Evolutionary conservation across 2,329 filamentous ascomycete genomes (phyloP).

Genomic region (Xylaria arbuscula): DNA sequence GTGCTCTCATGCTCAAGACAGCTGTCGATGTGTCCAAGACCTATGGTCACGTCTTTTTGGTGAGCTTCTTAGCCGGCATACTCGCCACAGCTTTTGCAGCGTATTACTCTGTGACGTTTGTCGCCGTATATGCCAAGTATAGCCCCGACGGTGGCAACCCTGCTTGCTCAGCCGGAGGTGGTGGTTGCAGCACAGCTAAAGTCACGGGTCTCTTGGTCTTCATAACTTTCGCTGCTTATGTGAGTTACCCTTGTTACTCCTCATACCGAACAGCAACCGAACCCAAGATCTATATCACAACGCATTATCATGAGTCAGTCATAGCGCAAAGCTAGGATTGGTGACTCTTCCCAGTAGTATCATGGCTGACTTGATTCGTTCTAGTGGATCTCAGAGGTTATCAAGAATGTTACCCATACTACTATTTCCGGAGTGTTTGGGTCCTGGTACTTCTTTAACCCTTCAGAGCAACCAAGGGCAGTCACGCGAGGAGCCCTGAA

Average conservation of each 20-base stretch:
- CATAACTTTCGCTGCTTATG: slow-evolving; percentile 87
- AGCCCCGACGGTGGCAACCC: slow-evolving; percentile 69
- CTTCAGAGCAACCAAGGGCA: slow-evolving; percentile 75
- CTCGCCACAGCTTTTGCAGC: slow-evolving; percentile 79
- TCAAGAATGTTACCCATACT: slow-evolving; percentile 93
- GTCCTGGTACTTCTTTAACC: slow-evolving; percentile 93
- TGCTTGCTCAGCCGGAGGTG: slow-evolving; percentile 63
- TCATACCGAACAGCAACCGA: neutral
- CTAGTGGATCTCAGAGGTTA: slow-evolving; percentile 82
- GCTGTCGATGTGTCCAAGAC: slow-evolving; percentile 85
- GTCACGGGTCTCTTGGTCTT: slow-evolving; percentile 89
- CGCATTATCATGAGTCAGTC: neutral
- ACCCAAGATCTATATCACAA: neutral
- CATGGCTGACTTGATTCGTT: slow-evolving; percentile 17
- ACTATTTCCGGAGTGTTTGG: slow-evolving; percentile 90
- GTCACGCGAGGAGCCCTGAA: slow-evolving; percentile 86
- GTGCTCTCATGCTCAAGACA: slow-evolving; percentile 87
- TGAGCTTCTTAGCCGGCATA: slow-evolving; percentile 85
- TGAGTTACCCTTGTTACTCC: slow-evolving; percentile 53
- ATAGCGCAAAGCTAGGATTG: neutral
- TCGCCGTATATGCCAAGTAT: slow-evolving; percentile 87
- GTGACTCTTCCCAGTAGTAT: too few relatives aligned
- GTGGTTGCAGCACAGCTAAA: slow-evolving; percentile 77
- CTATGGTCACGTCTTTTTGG: slow-evolving; percentile 86
- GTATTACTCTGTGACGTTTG: slow-evolving; percentile 88